A percentile compares a stretch with the other conserved stretches of the same genome.
Conservation (phyloP, 306 rosid species). For the Fagus crenata region DNA sequence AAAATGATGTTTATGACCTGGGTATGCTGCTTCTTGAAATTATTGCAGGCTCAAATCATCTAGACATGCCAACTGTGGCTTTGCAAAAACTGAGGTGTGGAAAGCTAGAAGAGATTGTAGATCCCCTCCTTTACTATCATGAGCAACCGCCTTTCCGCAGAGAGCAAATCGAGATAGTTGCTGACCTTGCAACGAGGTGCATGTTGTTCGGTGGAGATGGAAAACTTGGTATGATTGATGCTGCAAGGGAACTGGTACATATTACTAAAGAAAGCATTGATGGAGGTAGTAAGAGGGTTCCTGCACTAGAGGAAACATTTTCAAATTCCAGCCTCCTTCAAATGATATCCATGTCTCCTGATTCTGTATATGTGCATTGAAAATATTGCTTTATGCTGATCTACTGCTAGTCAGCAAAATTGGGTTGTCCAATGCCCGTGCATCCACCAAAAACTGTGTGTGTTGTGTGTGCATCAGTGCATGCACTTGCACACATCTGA, state of each 20-base stretch:
- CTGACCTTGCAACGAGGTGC: conserved; percentile 94
- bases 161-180: conserved; percentile 73
- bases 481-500: conserved; percentile 9
- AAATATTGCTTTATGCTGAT: not conserved
- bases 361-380: conserved; percentile 71
- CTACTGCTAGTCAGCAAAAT: not conserved
- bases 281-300: conserved; percentile 51
- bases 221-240: conserved; percentile 76
- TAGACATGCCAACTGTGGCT: conserved; percentile 57
- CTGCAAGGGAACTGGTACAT: conserved; percentile 60
- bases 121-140: conserved; percentile 69
- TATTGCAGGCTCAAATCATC: conserved; percentile 65
- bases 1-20: conserved; percentile 76
- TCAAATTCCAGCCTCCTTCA: conserved; percentile 96
- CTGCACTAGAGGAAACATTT: conserved; percentile 79
- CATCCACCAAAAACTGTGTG: not conserved
- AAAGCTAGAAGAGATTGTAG: conserved; percentile 77
- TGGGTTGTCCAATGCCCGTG: not conserved
- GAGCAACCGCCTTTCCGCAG: conserved; percentile 54
- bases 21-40: conserved; percentile 79
- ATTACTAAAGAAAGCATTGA: conserved; percentile 52
- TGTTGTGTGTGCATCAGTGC: not conserved
- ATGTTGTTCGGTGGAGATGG: conserved; percentile 78
- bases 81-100: conserved; percentile 69
- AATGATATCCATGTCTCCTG: conserved; percentile 99